These are phyloP conservation scores for Priceomyces carsonii DNA, from an alignment of 805 yeast genomes.

Conservation along the genomic window DNA sequence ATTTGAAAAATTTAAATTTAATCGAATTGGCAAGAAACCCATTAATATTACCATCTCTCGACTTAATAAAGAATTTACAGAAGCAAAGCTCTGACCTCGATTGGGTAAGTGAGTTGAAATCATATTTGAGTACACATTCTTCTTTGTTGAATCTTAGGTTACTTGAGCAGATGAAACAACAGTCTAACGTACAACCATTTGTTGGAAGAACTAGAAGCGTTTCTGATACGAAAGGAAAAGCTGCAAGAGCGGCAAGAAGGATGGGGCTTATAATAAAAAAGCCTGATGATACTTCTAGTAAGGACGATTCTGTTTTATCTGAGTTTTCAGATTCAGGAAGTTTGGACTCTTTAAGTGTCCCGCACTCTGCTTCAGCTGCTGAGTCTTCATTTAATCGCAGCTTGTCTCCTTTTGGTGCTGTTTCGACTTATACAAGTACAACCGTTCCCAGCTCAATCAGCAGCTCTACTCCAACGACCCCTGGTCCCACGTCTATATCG, in stretches of 20 bases:
- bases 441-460: slow-evolving; percentile 14
- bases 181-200: slow-evolving; percentile 13
- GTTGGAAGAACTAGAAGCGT: slow-evolving; percentile 29
- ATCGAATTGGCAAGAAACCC: slow-evolving; percentile 68
- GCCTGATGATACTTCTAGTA: slow-evolving; percentile 19
- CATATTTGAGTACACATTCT: slow-evolving; percentile 38
- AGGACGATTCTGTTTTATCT: neutral
- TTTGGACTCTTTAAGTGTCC: slow-evolving; percentile 1
- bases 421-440: slow-evolving; percentile 14
- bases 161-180: slow-evolving; percentile 9
- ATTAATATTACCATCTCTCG: slow-evolving; percentile 47
- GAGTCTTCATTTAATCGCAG: slow-evolving; percentile 13
- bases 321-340: slow-evolving; percentile 2
- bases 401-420: slow-evolving; percentile 16
- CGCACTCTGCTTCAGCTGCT: slow-evolving; percentile 26
- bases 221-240: slow-evolving; percentile 42
- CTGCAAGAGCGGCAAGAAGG: slow-evolving; percentile 69
- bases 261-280: slow-evolving; percentile 71
- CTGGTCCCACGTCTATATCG: slow-evolving; percentile 14
- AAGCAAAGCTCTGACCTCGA: slow-evolving; percentile 40
- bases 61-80: slow-evolving; percentile 32
- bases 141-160: slow-evolving; percentile 10
- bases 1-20: slow-evolving; percentile 52
- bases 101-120: slow-evolving; percentile 45
- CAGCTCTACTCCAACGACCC: slow-evolving; percentile 14